Percentiles rank a stretch among this genome's conserved stretches.
phyloP scores from a whole-genome alignment of 176 grass and related monocot species.

The Oryza meyeriana region DNA sequence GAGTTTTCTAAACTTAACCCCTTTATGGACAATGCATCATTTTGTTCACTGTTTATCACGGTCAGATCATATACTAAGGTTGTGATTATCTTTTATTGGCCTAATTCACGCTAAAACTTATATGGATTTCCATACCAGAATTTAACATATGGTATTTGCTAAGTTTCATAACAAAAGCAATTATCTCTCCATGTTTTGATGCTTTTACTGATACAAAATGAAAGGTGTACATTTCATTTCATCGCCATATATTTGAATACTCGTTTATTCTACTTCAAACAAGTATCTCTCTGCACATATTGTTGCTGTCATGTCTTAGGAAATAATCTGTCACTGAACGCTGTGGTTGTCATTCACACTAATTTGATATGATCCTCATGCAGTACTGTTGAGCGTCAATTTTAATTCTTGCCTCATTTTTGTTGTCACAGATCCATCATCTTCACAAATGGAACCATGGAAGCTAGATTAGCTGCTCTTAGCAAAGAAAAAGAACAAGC shows the following conservation, averaged over 20 bases:
- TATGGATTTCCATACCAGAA: neutral
- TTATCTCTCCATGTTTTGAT: neutral
- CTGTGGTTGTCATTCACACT: neutral
- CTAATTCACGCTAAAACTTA: neutral
- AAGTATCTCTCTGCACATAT: neutral
- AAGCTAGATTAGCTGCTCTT: constrained; percentile 61
- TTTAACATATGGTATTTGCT: neutral
- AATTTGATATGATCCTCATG: neutral
- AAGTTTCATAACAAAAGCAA: neutral
- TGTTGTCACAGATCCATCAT: constrained; percentile 69
- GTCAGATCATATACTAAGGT: neutral
- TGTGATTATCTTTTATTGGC: neutral
- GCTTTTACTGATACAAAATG: neutral
- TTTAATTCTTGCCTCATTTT: neutral
- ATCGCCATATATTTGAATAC: neutral
- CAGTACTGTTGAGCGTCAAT: neutral
- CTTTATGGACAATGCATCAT: neutral
- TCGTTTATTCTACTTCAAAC: neutral
- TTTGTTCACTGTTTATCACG: constrained; percentile 2
- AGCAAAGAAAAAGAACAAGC: constrained; percentile 92
- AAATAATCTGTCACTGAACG: neutral
- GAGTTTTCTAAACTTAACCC: neutral
- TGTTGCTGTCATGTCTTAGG: neutral
- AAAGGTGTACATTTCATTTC: neutral
- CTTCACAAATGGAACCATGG: constrained; percentile 74